phyloP scores from a whole-genome alignment of 352 stramenopile species.

The Peronosclerospora sorghi region DNA sequence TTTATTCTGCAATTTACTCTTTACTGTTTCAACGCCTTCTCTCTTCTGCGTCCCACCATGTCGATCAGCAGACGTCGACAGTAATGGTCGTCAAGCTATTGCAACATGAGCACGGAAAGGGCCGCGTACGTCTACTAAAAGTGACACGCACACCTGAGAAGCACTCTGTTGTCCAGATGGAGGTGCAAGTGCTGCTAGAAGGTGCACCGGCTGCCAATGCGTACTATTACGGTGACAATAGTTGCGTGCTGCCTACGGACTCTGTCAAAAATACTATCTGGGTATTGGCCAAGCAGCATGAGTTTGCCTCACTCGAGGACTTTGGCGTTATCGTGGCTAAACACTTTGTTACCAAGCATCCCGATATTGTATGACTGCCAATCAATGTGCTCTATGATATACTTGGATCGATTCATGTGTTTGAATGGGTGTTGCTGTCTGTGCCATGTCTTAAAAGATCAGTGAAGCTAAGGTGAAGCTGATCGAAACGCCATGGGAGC shows the following conservation, averaged over 20 bases:
- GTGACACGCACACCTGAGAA: slow-evolving; percentile 63
- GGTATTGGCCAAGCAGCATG: slow-evolving; percentile 77
- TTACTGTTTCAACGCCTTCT: no score
- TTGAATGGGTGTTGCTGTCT: not conserved
- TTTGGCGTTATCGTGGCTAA: slow-evolving; percentile 80
- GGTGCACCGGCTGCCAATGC: slow-evolving; percentile 56
- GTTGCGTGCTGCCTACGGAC: slow-evolving; percentile 76
- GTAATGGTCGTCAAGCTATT: slow-evolving; percentile 72
- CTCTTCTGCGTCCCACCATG: no score
- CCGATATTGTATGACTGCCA: slow-evolving; percentile 51
- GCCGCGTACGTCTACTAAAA: slow-evolving; percentile 79
- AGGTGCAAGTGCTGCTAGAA: slow-evolving; percentile 75
- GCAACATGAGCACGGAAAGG: slow-evolving; percentile 77
- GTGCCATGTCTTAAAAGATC: slow-evolving; percentile 21
- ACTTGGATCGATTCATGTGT: no score
- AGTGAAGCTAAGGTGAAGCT: slow-evolving; percentile 66
- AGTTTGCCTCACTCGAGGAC: slow-evolving; percentile 81
- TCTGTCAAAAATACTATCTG: slow-evolving; percentile 89
- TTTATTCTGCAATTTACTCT: no score
- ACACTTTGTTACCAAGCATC: slow-evolving; percentile 79
- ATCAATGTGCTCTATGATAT: no score
- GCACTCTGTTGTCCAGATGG: slow-evolving; percentile 75
- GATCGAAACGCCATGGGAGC: slow-evolving; percentile 68
- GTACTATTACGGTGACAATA: slow-evolving; percentile 82
- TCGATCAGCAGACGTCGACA: no score